Conservation (phyloP, 1,284 basidiomycete genomes). For the Marasmius oreades region DNA sequence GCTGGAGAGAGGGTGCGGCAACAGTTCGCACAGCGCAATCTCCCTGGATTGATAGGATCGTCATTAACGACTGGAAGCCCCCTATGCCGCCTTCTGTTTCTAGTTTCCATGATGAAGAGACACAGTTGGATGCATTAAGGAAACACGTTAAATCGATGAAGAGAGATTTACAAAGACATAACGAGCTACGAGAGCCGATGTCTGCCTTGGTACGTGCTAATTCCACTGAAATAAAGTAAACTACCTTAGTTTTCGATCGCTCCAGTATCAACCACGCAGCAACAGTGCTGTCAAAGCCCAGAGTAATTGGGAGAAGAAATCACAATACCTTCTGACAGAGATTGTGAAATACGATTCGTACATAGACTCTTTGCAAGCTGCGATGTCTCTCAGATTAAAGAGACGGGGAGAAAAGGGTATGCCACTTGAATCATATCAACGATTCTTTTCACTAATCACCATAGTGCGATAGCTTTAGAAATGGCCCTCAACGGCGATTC, state of each 20-base stretch:
- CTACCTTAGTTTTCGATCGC: constrained; percentile 1
- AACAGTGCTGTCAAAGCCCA: constrained; percentile 73
- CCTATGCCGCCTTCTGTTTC: constrained; percentile 81
- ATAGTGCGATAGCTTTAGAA: constrained; percentile 55
- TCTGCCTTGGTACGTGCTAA: constrained; percentile 59
- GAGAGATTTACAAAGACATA: constrained; percentile 80
- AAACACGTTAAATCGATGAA: constrained; percentile 79
- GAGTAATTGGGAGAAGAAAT: constrained; percentile 91
- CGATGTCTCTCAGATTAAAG: constrained; percentile 79
- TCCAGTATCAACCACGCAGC: constrained; percentile 78
- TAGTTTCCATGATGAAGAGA: constrained; percentile 88
- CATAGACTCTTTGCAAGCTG: constrained; percentile 80
- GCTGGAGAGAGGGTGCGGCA: constrained; percentile 59
- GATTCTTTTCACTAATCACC: constrained; percentile 11
- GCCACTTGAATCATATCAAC: not conserved
- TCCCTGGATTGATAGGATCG: constrained; percentile 73
- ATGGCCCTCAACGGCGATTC: constrained; percentile 52
- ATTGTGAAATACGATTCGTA: constrained; percentile 97
- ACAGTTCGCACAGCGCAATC: constrained; percentile 62
- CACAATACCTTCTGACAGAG: constrained; percentile 84
- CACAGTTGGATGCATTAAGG: constrained; percentile 82
- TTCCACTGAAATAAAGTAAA: constrained; percentile 7
- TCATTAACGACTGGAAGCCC: constrained; percentile 92
- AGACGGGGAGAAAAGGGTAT: constrained; percentile 78
- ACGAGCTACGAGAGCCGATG: constrained; percentile 84